Percentiles rank a stretch among this genome's conserved stretches.
Conservation (phyloP, 176 grass and related monocot genomes). For the Poa pratensis region DNA sequence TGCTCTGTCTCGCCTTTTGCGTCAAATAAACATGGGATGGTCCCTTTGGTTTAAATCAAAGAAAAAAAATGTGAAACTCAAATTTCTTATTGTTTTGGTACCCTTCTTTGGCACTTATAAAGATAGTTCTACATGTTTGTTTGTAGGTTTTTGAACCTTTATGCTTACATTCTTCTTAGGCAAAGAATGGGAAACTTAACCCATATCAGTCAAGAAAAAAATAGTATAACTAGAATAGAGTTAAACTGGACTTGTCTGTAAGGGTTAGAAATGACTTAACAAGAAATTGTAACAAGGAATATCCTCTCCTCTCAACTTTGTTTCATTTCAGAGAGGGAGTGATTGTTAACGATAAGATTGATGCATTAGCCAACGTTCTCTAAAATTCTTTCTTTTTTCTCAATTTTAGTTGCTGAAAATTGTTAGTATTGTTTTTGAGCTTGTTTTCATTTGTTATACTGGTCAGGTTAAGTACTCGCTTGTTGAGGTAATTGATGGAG, state of each 20-base stretch:
- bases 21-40: not conserved
- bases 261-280: not conserved
- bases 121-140: not conserved
- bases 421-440: not conserved
- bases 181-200: not conserved
- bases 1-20: not conserved
- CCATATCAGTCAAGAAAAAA: not conserved
- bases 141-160: not conserved
- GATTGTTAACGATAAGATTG: not conserved
- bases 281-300: not conserved
- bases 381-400: not conserved
- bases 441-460: not conserved
- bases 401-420: not conserved
- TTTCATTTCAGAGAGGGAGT: not conserved
- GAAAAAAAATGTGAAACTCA: not conserved
- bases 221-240: not conserved
- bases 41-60: not conserved
- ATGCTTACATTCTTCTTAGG: not conserved
- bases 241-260: not conserved
- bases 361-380: not conserved
- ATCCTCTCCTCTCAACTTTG: not conserved
- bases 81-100: not conserved
- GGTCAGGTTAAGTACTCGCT: not conserved
- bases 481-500: slow-evolving; percentile 3
- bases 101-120: not conserved